Evolutionary conservation across 106 monocot species (phyloP), one percentile per base, ranked within the genome.

Genomic region (Acanthochlamys bracteata): DNA sequence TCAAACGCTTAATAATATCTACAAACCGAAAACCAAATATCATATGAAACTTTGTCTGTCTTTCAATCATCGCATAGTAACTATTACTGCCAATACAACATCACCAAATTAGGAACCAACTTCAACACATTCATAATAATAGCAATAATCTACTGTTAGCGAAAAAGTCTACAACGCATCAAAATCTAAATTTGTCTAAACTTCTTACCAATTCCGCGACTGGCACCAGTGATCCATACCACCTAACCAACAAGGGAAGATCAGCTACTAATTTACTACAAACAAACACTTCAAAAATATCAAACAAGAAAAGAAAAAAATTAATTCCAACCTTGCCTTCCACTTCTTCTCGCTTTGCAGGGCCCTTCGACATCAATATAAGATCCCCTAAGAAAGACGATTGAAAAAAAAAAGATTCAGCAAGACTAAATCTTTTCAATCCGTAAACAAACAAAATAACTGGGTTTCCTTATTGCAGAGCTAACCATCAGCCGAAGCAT

Each of bases 221-320:
- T 93, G 23, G 93, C 93, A 9, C 93, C 93, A 20, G 93, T 93
- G 39, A 93, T 93, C 93, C 93, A 88, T 55, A 88, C 87, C 21
- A 83, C 87, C 87, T 88, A 57, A 49, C 4, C 19, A 64, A 49
- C 49, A 24, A 8, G 22, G 21, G 12, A 4, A 43, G 8, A 45
- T 63, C 45, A 42, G 43, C 11, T 7, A 59, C 59, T 24, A 13
- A 59, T 59, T 33, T 13, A 24, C 59, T 24, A 24, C 14, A 59
- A 14, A 14, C 20, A 25, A 59, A 21, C 42, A 63, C 11, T 21
- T 45, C 22, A 1, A 15, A 63, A 42, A 16, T 42, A 0, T 22
- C 16, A 42, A 63, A 45, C 22, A n/a, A 63, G 0, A 13, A 4
- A 12, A 43, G 20, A 11, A 14, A 63, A 4, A 9, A 27, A 33